Conservation (phyloP, 148 eudicot genomes). For the Arbutus unedo region DNA sequence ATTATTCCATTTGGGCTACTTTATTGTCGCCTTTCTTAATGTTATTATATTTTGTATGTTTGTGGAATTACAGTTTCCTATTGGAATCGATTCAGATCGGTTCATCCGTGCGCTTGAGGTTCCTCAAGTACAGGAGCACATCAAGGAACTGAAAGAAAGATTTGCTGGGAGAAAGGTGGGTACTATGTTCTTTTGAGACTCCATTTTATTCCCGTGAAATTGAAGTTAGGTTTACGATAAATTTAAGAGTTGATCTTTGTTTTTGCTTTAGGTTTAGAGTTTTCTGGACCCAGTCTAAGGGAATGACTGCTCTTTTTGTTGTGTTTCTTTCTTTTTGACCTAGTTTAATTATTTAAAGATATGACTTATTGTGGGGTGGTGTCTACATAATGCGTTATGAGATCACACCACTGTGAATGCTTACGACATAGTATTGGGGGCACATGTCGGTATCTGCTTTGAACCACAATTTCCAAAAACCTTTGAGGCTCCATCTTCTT, state of each 20-base stretch:
- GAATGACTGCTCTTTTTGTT: background rate
- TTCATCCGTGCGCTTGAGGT: conserved; percentile 79
- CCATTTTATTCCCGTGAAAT: background rate
- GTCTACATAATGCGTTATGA: background rate
- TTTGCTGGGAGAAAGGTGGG: conserved; percentile 91
- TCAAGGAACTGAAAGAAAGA: conserved; percentile 78
- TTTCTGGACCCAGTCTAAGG: background rate
- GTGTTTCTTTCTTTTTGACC: background rate
- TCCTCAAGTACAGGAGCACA: conserved; percentile 71
- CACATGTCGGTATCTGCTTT: no score
- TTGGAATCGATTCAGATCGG: conserved; percentile 91
- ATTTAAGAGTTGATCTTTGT: conserved; percentile 5
- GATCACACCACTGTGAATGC: no score
- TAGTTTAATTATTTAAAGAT: background rate
- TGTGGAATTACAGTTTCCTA: conserved; percentile 69
- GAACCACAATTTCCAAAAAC: no score
- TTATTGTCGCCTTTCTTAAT: conserved; percentile 11
- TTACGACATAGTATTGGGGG: no score
- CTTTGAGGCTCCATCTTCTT: no score
- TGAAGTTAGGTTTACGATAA: background rate
- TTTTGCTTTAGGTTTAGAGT: background rate
- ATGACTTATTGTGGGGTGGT: background rate
- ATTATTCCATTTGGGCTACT: background rate
- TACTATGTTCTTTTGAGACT: conserved; percentile 11
- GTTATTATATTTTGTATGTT: conserved; percentile 18